These are phyloP conservation scores for Austroboletus eburneus DNA, from an alignment of 768 basidiomycete species.

Conservation along the genomic window DNA sequence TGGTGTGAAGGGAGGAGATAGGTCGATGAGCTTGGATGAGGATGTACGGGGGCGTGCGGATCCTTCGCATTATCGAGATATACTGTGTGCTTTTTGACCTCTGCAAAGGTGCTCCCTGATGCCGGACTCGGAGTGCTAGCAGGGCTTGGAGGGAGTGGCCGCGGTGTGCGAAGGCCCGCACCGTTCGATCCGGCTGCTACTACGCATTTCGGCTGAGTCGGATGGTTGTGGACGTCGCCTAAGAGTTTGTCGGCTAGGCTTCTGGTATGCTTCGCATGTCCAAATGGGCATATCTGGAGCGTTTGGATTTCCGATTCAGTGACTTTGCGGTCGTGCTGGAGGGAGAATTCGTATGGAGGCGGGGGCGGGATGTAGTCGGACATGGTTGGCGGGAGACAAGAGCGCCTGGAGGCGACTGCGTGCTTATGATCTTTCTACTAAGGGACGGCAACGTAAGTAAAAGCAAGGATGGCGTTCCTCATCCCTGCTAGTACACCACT, in stretches of 20 bases:
- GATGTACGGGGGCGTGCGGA: conserved; percentile 26
- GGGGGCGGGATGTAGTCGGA: conserved; percentile 32
- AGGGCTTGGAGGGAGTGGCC: conserved; percentile 28
- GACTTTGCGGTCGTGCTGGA: conserved; percentile 51
- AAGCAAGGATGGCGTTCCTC: background rate
- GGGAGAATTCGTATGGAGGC: conserved; percentile 39
- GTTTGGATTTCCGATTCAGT: conserved; percentile 19
- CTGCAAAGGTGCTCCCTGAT: background rate
- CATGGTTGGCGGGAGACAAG: conserved; percentile 17
- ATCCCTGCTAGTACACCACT: background rate
- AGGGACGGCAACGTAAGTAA: conserved; percentile 3
- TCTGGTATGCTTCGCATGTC: conserved; percentile 7
- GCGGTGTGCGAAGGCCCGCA: conserved; percentile 4
- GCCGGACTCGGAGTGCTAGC: conserved; percentile 1
- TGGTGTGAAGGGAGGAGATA: conserved; percentile 20
- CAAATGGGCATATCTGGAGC: conserved; percentile 7
- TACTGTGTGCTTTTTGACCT: conserved; percentile 3
- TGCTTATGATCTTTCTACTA: conserved; percentile 7
- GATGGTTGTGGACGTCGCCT: background rate
- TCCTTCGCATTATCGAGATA: conserved; percentile 2
- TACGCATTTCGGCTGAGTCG: background rate
- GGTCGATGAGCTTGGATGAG: conserved; percentile 20
- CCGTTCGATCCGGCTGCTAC: background rate
- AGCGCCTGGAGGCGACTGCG: conserved; percentile 1
- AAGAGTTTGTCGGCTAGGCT: conserved; percentile 5